phyloP scores from a whole-genome alignment of 495 filamentous ascomycete genomes.

The Cetradonia linearis region DNA sequence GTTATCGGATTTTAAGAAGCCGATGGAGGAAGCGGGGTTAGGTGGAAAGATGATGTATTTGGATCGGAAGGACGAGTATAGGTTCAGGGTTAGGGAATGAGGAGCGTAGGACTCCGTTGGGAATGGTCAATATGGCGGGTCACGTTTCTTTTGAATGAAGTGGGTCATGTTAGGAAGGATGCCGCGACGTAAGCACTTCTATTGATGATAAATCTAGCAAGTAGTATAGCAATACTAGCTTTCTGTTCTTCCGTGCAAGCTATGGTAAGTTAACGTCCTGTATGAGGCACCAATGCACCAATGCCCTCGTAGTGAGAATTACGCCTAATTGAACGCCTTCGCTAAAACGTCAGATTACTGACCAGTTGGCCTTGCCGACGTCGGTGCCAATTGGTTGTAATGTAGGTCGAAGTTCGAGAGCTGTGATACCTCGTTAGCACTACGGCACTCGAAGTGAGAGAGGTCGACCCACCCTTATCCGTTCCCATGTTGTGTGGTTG shows the following conservation, averaged over 20 bases:
- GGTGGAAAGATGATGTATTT: slow-evolving; percentile 48
- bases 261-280: not conserved
- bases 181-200: too few relatives aligned
- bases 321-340: slow-evolving; percentile 13
- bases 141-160: not conserved
- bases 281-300: not conserved
- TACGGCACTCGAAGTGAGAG: not conserved
- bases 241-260: not conserved
- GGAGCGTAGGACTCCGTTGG: not conserved
- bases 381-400: slow-evolving; percentile 14
- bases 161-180: too few relatives aligned
- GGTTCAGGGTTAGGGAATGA: slow-evolving; percentile 37
- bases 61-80: slow-evolving; percentile 49
- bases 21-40: slow-evolving; percentile 43
- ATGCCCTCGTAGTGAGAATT: not conserved
- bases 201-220: too few relatives aligned
- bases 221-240: not conserved
- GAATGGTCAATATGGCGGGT: not conserved
- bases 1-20: slow-evolving; percentile 49
- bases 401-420: slow-evolving; percentile 16
- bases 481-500: slow-evolving; percentile 74
- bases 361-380: slow-evolving; percentile 1
- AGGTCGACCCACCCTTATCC: slow-evolving; percentile 56
- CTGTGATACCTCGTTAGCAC: not conserved
- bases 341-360: slow-evolving; percentile 9